phyloP scores from a whole-genome alignment of 2,329 filamentous ascomycete species.

The Aspergillus sergii region DNA sequence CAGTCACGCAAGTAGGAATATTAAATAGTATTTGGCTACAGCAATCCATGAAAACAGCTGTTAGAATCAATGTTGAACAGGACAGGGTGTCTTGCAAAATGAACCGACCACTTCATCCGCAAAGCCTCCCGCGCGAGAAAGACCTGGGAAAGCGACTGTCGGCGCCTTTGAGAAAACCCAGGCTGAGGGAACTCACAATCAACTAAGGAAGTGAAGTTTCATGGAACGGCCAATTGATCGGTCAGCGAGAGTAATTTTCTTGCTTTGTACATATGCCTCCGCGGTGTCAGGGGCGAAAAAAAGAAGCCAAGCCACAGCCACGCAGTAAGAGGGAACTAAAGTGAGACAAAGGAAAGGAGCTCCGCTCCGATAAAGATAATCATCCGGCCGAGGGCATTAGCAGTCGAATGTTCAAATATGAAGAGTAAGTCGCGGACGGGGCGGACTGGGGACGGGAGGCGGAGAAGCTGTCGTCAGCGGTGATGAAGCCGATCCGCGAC shows the following conservation, averaged over 20 bases:
- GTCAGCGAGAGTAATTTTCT: background rate
- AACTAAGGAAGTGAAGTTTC: background rate
- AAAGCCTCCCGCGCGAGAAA: background rate
- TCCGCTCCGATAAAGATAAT: background rate
- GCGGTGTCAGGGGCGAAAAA: background rate
- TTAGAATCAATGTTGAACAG: background rate
- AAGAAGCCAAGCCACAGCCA: background rate
- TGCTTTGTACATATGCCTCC: background rate
- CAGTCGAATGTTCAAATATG: no score
- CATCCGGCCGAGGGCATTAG: background rate
- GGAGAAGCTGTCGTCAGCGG: slow-evolving; percentile 2
- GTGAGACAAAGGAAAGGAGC: background rate
- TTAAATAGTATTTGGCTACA: background rate
- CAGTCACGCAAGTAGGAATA: slow-evolving; percentile 11
- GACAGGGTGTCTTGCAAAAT: background rate
- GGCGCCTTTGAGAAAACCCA: background rate
- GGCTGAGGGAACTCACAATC: background rate
- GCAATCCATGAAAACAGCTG: background rate
- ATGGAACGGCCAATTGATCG: background rate
- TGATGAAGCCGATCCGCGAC: slow-evolving; percentile 1
- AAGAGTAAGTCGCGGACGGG: background rate
- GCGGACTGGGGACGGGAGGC: background rate
- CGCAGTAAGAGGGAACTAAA: background rate
- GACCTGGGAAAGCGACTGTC: background rate
- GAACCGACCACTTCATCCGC: background rate